Evolutionary conservation across 2,329 filamentous ascomycete species (phyloP), one percentile per base, ranked within the genome.

Genomic region (Microcyclosporella mali): DNA sequence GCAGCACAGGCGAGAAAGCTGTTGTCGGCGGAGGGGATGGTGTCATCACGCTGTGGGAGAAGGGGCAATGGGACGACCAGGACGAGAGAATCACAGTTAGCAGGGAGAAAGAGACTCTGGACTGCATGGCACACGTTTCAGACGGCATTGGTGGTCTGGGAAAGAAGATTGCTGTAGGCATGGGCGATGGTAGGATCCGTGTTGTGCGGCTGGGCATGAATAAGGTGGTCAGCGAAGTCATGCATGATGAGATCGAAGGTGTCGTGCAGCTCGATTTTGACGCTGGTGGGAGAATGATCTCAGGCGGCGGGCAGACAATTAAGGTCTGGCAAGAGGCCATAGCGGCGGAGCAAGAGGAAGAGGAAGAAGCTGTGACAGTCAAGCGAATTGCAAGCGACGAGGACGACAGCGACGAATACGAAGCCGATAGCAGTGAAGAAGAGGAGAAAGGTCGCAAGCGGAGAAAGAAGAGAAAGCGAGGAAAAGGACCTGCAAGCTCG

Each of bases 1-100:
- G 75, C 6, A 82, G 79, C 56, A 84, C 85, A 35, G 87, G 87
- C 4, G 75, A 83, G 56, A 84, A 84, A 61, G 74, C 92, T 3
- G 65, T 92, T 2, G 86, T 88, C 0, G 84, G 86, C 28, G 87
- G 86, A 18, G 82, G 79, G 14, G 83, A 79, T 32, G 92, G 92
- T 2, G 80, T 95, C 1, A 64, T 97, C 50, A 95, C 89, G 3
- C 70, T 97, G 6, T 98, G 92, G 89, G 90, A 98, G 65, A 84
- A 84, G 53, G 90, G 90, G 1, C 80, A 85, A 1, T 97, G 92
- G 90, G 89, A 94, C 59, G 90, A 97, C 63, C 88, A 95, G 63
- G 86, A 94, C 55, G 88, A 94, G 67, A 78, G 88, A 40, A 85
- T 95, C 56, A 79, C 85, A 37, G 79, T 95, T 7, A 82, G 88